phyloP scores from a whole-genome alignment of 78 protist species.

The Bodo saltans region DNA sequence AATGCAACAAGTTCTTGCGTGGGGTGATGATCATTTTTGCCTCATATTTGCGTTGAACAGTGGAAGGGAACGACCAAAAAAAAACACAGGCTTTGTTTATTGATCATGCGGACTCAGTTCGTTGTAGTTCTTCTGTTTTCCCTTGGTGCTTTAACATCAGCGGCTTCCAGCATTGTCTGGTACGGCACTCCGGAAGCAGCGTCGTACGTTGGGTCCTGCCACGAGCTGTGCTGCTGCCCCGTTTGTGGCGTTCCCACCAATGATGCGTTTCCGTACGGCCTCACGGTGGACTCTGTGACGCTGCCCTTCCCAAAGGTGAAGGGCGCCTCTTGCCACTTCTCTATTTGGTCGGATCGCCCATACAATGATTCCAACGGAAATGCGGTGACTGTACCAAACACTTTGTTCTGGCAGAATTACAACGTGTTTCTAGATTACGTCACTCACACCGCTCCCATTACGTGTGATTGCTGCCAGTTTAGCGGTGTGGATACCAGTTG shows the following conservation, averaged over 20 bases:
- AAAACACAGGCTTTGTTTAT: no score
- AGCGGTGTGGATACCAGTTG: conserved; percentile 14
- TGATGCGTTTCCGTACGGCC: conserved; percentile 8
- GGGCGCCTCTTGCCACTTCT: not conserved
- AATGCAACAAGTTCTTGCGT: no score
- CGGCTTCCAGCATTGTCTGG: no score
- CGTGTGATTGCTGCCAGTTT: conserved; percentile 15
- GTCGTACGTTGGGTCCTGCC: not conserved
- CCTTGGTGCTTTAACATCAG: no score
- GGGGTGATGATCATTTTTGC: no score
- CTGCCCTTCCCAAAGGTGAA: not conserved
- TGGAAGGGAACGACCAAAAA: no score
- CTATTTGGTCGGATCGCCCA: not conserved
- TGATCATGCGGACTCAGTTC: no score
- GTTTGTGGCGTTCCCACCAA: not conserved
- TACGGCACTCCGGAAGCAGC: no score
- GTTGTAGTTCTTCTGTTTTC: no score
- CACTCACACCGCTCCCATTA: conserved; percentile 6
- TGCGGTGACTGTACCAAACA: not conserved
- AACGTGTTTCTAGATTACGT: not conserved
- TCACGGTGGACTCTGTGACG: not conserved
- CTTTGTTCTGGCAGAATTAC: not conserved
- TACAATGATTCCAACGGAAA: not conserved
- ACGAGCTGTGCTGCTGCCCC: conserved; percentile 5
- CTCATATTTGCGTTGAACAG: no score